Evolutionary conservation across 2,329 filamentous ascomycete species (phyloP).

Genomic region (Aspergillus fructus): DNA sequence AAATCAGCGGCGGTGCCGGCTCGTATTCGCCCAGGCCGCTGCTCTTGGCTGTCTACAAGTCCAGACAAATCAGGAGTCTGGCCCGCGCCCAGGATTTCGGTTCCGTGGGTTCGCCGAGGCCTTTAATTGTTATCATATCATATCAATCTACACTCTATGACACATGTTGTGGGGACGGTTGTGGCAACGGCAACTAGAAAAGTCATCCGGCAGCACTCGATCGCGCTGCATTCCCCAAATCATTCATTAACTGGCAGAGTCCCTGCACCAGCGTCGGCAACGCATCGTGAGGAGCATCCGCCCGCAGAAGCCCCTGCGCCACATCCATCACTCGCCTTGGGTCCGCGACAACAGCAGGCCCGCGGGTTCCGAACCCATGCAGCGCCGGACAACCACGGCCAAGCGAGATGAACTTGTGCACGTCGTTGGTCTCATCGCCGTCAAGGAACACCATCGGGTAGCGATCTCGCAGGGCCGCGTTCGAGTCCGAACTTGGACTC

Average conservation of each 20-base stretch:
- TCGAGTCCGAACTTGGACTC: not conserved
- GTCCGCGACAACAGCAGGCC: conserved; percentile 48
- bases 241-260: conserved; percentile 58
- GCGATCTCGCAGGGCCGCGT: not conserved
- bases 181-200: too few relatives aligned
- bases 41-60: not conserved
- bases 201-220: not conserved
- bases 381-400: conserved; percentile 57
- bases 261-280: conserved; percentile 66
- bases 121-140: too few relatives aligned
- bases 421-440: conserved; percentile 51
- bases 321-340: conserved; percentile 60
- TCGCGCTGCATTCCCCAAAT: conserved; percentile 24
- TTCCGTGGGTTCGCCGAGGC: not conserved
- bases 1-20: not conserved
- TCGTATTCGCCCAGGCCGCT: not conserved
- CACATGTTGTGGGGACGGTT: too few relatives aligned
- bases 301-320: conserved; percentile 56
- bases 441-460: conserved; percentile 54
- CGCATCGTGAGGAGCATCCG: conserved; percentile 52
- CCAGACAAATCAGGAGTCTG: not conserved
- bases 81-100: not conserved
- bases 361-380: conserved; percentile 33
- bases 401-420: conserved; percentile 59
- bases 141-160: too few relatives aligned